Conservation (phyloP, 2,329 filamentous ascomycete species). For the Apiospora koreana region DNA sequence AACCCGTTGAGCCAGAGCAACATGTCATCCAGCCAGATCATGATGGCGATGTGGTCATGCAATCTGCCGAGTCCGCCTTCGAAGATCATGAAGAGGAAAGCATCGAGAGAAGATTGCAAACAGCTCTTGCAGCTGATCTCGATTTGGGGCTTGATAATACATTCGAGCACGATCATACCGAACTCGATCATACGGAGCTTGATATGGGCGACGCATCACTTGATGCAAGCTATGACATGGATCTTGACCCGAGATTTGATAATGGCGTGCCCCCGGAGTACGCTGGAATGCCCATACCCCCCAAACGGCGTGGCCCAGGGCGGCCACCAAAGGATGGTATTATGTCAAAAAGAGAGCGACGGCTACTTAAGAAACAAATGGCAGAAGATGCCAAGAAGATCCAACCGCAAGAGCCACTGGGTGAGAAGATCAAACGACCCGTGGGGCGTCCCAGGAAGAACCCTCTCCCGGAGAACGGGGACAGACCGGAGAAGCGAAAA, state of each 20-base stretch:
- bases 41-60: slow-evolving; percentile 12
- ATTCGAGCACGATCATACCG: neutral
- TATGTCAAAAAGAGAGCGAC: slow-evolving; percentile 77
- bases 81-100: neutral
- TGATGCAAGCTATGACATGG: slow-evolving; percentile 28
- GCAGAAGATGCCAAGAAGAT: slow-evolving; percentile 55
- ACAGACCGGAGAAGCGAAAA: slow-evolving; percentile 63
- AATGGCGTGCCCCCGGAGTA: neutral
- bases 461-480: slow-evolving; percentile 58
- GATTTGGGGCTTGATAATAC: slow-evolving; percentile 2
- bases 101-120: neutral
- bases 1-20: slow-evolving; percentile 20
- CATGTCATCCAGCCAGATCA: neutral
- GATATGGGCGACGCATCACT: neutral
- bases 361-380: slow-evolving; percentile 61
- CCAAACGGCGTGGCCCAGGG: slow-evolving; percentile 75
- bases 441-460: slow-evolving; percentile 67
- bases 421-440: slow-evolving; percentile 61
- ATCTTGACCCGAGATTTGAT: slow-evolving; percentile 16
- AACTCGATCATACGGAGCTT: neutral
- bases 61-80: slow-evolving; percentile 13
- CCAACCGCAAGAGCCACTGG: slow-evolving; percentile 45
- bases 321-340: slow-evolving; percentile 80
- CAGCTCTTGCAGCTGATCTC: neutral
- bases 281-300: slow-evolving; percentile 42